Evolutionary conservation across 2,329 filamentous ascomycete genomes (phyloP).

Genomic region (Fusarium sulawesiense): DNA sequence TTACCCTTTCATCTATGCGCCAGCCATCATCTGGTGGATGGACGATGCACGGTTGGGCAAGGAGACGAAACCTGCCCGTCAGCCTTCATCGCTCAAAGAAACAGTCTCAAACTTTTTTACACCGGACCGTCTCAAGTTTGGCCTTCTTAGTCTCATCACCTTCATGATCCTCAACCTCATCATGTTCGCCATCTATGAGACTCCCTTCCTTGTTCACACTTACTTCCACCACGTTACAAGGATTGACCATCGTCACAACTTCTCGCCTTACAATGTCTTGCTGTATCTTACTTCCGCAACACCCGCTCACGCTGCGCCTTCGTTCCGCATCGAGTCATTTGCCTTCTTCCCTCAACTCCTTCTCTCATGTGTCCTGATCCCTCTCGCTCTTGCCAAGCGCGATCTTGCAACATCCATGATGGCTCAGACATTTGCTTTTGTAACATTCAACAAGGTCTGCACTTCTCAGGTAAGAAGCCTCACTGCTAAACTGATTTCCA

Average conservation of each 20-base stretch:
- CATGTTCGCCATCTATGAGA: conserved; percentile 85
- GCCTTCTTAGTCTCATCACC: conserved; percentile 73
- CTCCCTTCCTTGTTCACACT: conserved; percentile 86
- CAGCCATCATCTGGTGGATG: conserved; percentile 84
- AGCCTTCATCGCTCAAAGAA: conserved; percentile 37
- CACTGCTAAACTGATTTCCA: not conserved
- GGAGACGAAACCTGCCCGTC: not conserved
- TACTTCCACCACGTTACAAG: conserved; percentile 93
- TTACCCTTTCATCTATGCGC: conserved; percentile 96
- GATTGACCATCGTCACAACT: conserved; percentile 97
- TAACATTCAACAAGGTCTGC: conserved; percentile 98
- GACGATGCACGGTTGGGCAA: conserved; percentile 63
- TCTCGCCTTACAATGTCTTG: conserved; percentile 93
- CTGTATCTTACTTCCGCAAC: conserved; percentile 85
- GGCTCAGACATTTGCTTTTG: conserved; percentile 96
- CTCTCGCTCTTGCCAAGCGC: conserved; percentile 80
- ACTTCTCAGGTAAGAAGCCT: conserved; percentile 82
- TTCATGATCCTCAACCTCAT: conserved; percentile 78
- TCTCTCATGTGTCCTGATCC: conserved; percentile 81
- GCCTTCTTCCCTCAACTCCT: conserved; percentile 91
- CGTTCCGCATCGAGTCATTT: conserved; percentile 74
- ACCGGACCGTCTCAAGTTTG: conserved; percentile 66
- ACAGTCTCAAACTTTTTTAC: conserved; percentile 60
- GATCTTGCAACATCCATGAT: conserved; percentile 87
- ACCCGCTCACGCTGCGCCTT: conserved; percentile 49